Evolutionary conservation across 2,329 filamentous ascomycete genomes (phyloP), one percentile per base, ranked within the genome.

Genomic region (Sphaerulina vaccinii): DNA sequence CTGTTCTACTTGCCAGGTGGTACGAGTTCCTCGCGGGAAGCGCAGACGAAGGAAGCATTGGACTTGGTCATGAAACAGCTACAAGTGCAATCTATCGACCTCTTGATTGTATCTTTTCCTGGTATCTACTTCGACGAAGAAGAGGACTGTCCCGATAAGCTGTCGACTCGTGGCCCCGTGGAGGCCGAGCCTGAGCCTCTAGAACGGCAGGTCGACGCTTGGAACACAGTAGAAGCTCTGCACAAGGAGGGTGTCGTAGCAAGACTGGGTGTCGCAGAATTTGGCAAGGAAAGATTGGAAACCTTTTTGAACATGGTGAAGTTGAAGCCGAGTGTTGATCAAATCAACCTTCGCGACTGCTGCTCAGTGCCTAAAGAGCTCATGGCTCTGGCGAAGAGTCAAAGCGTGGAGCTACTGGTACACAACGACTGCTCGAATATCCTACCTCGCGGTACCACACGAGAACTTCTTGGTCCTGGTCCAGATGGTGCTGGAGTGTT

Each of bases 271-370:
- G 81, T 97, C 21, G 84, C 93, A 43, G 93, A 99, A 71, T 97
- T 96, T 68, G 91, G 92, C 49, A 88, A 84, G 61, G 84, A 90
- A 62, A 86, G 93, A 64, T 76, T 99, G 32, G 73, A 80, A n/a
- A 82, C 82, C 11, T 91, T 99, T 64, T 75, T 97, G 21, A 77
- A 82, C 36, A 77, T 82, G 55, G 86, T 88, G 18, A 77, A 76
- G 35, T 77, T 95, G 54, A 82, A 81, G 60, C 93, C 93, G 0
- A 81, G 82, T 16, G 92, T 97, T 35, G 85, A 97, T 71, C 93
- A 99, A 78, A 95, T 99, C 77, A 97, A 97, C 68, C 82, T 96
- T 44, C 85, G 88, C 63, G 89, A 97, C 71, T 97, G 92, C 76
- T 99, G 93, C 73, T 92, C 90, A 40, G 93, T 97, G 37, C 93